Conservation (phyloP, 257 asterid species). For the Solanum pennellii region DNA sequence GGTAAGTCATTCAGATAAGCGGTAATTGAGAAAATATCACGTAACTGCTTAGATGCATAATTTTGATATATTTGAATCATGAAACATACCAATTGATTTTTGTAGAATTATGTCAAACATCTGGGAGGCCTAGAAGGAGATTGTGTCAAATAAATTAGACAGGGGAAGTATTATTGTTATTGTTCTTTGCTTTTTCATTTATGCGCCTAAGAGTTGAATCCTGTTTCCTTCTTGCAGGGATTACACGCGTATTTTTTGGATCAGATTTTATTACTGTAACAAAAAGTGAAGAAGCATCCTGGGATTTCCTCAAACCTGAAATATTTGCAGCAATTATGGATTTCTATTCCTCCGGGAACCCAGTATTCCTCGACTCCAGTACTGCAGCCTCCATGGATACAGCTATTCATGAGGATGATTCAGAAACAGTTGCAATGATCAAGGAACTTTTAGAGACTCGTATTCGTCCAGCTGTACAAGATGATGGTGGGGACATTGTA, state of each 20-base stretch:
- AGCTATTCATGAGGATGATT: slow-evolving; percentile 77
- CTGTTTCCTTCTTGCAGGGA: slow-evolving; percentile 28
- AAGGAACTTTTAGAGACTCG: slow-evolving; percentile 92
- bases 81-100: background rate
- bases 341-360: slow-evolving; percentile 76
- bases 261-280: slow-evolving; percentile 81
- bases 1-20: background rate
- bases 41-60: background rate
- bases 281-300: slow-evolving; percentile 64
- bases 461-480: slow-evolving; percentile 92
- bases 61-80: background rate
- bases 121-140: background rate
- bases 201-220: background rate
- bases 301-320: slow-evolving; percentile 90
- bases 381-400: slow-evolving; percentile 79
- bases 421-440: slow-evolving; percentile 98
- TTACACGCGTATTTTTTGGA: slow-evolving; percentile 84
- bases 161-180: background rate
- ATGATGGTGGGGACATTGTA: slow-evolving; percentile 94
- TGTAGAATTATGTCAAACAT: background rate
- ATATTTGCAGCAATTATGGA: slow-evolving; percentile 92
- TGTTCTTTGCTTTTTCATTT: background rate
- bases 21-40: background rate
- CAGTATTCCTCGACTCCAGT: slow-evolving; percentile 56
- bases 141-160: background rate